phyloP scores from a whole-genome alignment of 345 rosid genomes.

The Citropsis articulata region DNA sequence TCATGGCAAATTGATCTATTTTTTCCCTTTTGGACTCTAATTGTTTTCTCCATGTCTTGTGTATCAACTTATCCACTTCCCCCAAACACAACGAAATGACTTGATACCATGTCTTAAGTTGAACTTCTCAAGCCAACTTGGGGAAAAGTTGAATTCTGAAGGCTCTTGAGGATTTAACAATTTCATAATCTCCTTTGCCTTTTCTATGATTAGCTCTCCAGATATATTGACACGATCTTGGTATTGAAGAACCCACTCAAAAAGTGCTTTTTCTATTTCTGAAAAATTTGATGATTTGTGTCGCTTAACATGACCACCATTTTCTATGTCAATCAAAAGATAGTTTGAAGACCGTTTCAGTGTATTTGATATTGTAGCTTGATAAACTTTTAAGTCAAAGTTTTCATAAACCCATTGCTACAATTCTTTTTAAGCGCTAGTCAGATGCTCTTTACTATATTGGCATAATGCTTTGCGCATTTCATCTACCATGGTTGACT shows the following conservation, averaged over 20 bases:
- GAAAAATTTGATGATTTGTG: background rate
- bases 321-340: background rate
- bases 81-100: background rate
- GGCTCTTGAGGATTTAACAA: background rate
- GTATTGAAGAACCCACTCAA: background rate
- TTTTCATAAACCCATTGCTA: background rate
- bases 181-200: background rate
- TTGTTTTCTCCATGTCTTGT: background rate
- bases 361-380: background rate
- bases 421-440: background rate
- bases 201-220: background rate
- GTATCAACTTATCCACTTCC: background rate
- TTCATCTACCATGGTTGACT: background rate
- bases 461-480: background rate
- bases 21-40: background rate
- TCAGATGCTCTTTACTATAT: background rate
- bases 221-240: background rate
- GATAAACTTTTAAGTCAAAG: background rate
- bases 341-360: background rate
- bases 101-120: background rate
- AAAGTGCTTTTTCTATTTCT: background rate
- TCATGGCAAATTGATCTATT: background rate
- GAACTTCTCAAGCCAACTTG: slow-evolving; percentile 4
- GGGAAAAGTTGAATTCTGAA: background rate
- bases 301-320: background rate